Evolutionary conservation across 352 stramenopile genomes (phyloP), one percentile per base, ranked within the genome.

Genomic region (Nothophytophthora sp.): DNA sequence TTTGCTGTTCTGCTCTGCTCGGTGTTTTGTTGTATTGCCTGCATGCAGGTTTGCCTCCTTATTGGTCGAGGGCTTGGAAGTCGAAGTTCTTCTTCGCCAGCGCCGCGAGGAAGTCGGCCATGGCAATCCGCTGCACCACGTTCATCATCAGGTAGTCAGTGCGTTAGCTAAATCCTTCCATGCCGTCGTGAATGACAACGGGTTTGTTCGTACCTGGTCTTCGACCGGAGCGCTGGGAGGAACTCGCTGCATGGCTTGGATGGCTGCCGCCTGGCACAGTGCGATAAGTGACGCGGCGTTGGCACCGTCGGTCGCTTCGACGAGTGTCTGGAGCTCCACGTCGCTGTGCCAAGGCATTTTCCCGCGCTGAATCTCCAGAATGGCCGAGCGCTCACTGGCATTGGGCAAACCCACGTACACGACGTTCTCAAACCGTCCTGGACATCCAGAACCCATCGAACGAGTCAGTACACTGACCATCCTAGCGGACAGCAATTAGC

Each of bases 341-440:
- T 87, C 57, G 10, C 47, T 24, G 20, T 67, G 60, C 85, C 82
- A 93, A 4, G 80, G 76, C 85, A 95, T 95, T 54, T 78, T 84
- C 8, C 41, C 32, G 32, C 55, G 49, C 46, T 91, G 81, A 29
- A 90, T 73, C 25, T 82, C 50, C 9, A 95, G 50, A 30, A 95
- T 94, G 24, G 79, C 63, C 19, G 50, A 55, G 9, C 85, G 71
- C 55, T 91, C 83, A 23, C 60, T 66, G 0, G 34, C 28, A 16
- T 69, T 74, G 0, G 85, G 85, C 2, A 93, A 35, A 0, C 81
- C 83, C 23, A 94, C 83, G 45, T 86, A 85, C 15, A 92, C 61
- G 16, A 92, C 69, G 48, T 95, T 91, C 46, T 94, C 85, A 48
- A 94, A 95, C 2, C 83, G 80, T 51, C 82, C 80, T 90, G 29